Evolutionary conservation across 176 grass and related monocot genomes (phyloP), one percentile per base, ranked within the genome.

Genomic region (Aegilops speltoides): DNA sequence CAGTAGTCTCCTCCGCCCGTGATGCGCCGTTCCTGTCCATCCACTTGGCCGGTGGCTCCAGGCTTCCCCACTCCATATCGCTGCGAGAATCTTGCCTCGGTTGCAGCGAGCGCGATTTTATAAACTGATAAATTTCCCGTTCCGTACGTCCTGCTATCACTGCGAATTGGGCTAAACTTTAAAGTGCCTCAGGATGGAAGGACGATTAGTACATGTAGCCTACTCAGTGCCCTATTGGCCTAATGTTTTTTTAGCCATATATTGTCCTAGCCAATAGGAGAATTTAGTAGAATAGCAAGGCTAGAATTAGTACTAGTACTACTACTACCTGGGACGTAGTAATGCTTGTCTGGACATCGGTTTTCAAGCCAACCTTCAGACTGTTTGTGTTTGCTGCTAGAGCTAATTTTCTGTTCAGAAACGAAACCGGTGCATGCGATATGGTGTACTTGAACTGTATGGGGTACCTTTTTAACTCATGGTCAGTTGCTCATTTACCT

Each of bases 391-490:
- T 40, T 75, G 22, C 56, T 54, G 37, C 26, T 64, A 38, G 11
- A 12, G 36, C 60, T 87, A 33, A 5, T 37, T 17, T 76, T 46
- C 17, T 26, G 28, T 52, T 52, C 37, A 8, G 28, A 40, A 26
- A 61, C 68, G 17, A 87, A 81, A 87, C 48, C 17, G 26, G 34
- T 34, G 77, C 89, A 91, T 91, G 89, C 62, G 76, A 84, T 91
- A 91, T 87, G 83, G 85, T 76, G 85, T 54, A 79, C 34, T 20
- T 20, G 10, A 17, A 76, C 73, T 76, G 38, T 46, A 6, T 52
- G n/a, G 23, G 45, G 70, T 64, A 74, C 5, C 1, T 12, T 45
- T 45, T 73, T 64, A 25, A 3, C 6, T 13, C 41, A 26, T 26
- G 37, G 12, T 22, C 48, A n/a, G 17, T 24, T 81, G 19, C 43